phyloP scores from a whole-genome alignment of 352 stramenopile species.

The Blastocystis hominis region DNA sequence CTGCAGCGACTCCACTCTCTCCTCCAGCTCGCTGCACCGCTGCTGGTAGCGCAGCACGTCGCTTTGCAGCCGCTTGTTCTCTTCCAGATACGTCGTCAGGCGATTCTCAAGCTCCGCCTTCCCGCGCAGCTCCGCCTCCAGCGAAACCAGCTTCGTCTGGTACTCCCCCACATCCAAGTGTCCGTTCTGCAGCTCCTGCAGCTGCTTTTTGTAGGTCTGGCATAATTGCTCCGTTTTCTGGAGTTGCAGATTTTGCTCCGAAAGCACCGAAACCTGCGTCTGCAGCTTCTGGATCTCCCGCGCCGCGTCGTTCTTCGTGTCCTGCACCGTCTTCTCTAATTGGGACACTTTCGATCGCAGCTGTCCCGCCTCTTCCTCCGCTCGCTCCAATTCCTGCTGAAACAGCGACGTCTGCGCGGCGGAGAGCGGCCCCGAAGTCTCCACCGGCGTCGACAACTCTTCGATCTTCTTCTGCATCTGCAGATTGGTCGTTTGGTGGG shows the following conservation, averaged over 20 bases:
- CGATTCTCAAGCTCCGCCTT: neutral
- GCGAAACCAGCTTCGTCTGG: neutral
- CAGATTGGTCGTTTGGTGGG: neutral
- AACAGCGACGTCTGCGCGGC: neutral
- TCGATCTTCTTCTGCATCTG: neutral
- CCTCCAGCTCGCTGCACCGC: neutral
- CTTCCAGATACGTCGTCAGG: neutral
- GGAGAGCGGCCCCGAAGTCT: neutral
- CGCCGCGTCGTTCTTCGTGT: neutral
- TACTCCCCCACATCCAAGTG: neutral
- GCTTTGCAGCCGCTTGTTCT: neutral
- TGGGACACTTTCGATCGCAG: neutral
- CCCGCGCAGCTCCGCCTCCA: neutral
- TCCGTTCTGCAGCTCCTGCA: neutral
- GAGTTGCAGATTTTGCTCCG: neutral
- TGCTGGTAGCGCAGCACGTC: slow-evolving; percentile 7
- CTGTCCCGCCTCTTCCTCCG: neutral
- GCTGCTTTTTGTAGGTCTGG: neutral
- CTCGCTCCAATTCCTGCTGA: slow-evolving; percentile 5
- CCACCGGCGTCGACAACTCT: neutral
- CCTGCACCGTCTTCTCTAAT: neutral
- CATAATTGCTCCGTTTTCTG: neutral
- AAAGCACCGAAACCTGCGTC: neutral
- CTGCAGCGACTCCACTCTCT: neutral
- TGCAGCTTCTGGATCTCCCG: neutral